Percentiles rank a stretch among this genome's conserved stretches.
phyloP scores from a whole-genome alignment of 192 early-diverging fungal genomes.

The Martensiomyces pterosporus region DNA sequence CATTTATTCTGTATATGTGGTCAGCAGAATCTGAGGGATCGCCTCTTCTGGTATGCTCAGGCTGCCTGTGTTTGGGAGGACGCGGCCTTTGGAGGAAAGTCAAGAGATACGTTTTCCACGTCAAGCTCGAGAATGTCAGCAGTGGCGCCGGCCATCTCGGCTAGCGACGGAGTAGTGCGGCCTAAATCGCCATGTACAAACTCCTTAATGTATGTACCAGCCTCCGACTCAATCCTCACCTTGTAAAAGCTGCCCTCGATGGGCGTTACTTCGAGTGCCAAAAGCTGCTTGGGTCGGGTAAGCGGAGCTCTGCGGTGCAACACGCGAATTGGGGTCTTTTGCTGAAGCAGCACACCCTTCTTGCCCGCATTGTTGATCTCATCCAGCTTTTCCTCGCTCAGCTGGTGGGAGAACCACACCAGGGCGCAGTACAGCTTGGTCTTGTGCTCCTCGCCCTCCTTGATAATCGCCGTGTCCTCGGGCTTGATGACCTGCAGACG shows the following conservation, averaged over 20 bases:
- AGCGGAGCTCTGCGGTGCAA: slow-evolving; percentile 64
- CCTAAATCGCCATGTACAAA: slow-evolving; percentile 94
- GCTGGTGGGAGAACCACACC: slow-evolving; percentile 59
- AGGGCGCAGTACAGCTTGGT: slow-evolving; percentile 66
- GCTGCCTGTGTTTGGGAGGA: too few species aligned
- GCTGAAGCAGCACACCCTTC: slow-evolving; percentile 53
- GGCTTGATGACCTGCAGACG: slow-evolving; percentile 48
- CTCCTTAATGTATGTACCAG: slow-evolving; percentile 90
- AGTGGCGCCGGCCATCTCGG: slow-evolving; percentile 57
- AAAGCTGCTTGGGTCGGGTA: slow-evolving; percentile 54
- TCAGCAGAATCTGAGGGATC: too few species aligned
- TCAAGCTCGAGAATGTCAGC: slow-evolving; percentile 80
- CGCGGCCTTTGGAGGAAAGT: slow-evolving; percentile 63
- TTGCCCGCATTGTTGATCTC: slow-evolving; percentile 53
- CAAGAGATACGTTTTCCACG: slow-evolving; percentile 79
- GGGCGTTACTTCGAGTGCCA: slow-evolving; percentile 48
- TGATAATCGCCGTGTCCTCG: slow-evolving; percentile 59
- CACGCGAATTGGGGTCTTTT: slow-evolving; percentile 70
- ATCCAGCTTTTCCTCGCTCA: slow-evolving; percentile 52
- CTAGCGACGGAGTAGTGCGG: slow-evolving; percentile 69
- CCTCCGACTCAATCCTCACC: slow-evolving; percentile 72
- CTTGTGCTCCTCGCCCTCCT: slow-evolving; percentile 73
- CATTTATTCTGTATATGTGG: too few species aligned
- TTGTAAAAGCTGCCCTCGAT: slow-evolving; percentile 55
- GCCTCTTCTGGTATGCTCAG: too few species aligned